phyloP scores from a whole-genome alignment of 805 yeast species.

The Ogataea pilisensis region DNA sequence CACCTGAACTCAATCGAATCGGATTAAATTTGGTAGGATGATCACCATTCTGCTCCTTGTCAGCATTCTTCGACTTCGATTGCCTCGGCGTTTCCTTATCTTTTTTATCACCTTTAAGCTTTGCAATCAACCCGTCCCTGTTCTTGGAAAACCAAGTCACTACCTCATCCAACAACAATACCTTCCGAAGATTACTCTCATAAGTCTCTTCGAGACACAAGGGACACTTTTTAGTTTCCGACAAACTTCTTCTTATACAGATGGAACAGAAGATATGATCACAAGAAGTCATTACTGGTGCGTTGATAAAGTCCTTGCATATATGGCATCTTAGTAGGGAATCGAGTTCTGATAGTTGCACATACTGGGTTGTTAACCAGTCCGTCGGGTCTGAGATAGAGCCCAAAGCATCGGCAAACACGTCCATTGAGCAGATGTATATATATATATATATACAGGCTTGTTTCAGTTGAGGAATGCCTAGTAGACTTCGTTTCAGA shows the following conservation, averaged over 20 bases:
- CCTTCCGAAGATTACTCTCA: constrained; percentile 66
- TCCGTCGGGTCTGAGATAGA: constrained; percentile 66
- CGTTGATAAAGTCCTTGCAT: constrained; percentile 75
- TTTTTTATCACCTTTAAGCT: no score
- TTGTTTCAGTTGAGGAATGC: no score
- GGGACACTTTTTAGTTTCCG: constrained; percentile 66
- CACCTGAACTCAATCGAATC: neutral
- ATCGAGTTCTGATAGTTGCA: constrained; percentile 59
- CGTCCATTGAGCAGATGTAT: constrained; percentile 7
- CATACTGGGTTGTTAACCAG: constrained; percentile 53
- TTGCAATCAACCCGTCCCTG: constrained; percentile 37
- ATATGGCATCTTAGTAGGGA: constrained; percentile 76
- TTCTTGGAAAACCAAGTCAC: constrained; percentile 46
- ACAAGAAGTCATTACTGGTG: constrained; percentile 83
- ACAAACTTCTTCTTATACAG: constrained; percentile 71
- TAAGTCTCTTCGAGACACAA: constrained; percentile 67
- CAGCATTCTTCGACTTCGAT: no score
- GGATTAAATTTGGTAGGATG: neutral
- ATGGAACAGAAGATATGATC: constrained; percentile 87
- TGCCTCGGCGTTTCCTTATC: no score
- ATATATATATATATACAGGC: no score
- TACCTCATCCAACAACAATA: constrained; percentile 67
- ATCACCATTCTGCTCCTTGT: no score
- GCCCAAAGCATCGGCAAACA: constrained; percentile 19
- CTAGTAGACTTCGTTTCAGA: no score